phyloP scores from a whole-genome alignment of 1,139 yeast species.

The Lodderomyces metapsilosis region DNA sequence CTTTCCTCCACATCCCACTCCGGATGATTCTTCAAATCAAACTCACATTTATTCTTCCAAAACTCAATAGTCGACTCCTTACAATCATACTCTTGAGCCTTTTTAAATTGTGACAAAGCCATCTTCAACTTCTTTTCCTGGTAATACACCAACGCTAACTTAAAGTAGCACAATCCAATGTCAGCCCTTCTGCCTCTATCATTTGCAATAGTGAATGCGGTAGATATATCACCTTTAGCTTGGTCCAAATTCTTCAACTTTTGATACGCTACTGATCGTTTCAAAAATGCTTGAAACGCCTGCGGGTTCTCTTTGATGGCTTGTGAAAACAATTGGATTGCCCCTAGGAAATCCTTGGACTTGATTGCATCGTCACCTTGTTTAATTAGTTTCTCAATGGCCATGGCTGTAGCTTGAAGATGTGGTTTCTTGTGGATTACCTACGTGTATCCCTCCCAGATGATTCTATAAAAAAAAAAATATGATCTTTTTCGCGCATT shows the following conservation, averaged over 20 bases:
- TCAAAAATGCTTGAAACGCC: conserved; percentile 53
- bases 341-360: conserved; percentile 36
- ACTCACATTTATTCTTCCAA: conserved; percentile 51
- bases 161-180: conserved; percentile 59
- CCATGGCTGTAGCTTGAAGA: conserved; percentile 25
- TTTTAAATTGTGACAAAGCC: conserved; percentile 49
- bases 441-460: neutral
- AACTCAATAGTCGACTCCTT: conserved; percentile 47
- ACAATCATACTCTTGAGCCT: conserved; percentile 49
- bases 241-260: conserved; percentile 48
- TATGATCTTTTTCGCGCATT: neutral
- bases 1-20: conserved; percentile 16
- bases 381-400: conserved; percentile 37
- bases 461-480: no score
- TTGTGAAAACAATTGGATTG: conserved; percentile 28
- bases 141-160: conserved; percentile 53
- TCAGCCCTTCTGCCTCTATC: conserved; percentile 49
- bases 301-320: conserved; percentile 41
- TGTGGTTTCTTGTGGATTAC: no score
- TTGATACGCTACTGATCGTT: conserved; percentile 56
- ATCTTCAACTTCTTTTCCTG: conserved; percentile 43
- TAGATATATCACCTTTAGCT: conserved; percentile 53
- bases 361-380: conserved; percentile 33
- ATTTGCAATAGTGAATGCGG: conserved; percentile 56
- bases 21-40: conserved; percentile 29